Conservation (phyloP, 2,329 filamentous ascomycete species). For the Colletotrichum tabaci region DNA sequence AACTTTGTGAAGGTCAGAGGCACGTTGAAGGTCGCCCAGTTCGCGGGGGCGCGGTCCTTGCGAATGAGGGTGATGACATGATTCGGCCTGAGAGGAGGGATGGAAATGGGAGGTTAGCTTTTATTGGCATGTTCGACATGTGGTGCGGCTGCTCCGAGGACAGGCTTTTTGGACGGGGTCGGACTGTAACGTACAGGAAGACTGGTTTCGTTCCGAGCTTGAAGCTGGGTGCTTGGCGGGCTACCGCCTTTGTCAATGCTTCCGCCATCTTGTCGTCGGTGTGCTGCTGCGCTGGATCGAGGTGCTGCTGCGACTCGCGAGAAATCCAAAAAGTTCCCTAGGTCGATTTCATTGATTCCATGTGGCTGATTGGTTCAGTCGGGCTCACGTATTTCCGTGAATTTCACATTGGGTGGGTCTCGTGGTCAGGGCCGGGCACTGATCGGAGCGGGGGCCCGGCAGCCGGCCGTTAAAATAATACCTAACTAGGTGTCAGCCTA, state of each 20-base stretch:
- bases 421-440: not conserved
- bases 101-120: conserved; percentile 8
- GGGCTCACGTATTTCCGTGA: conserved; percentile 32
- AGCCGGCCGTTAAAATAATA: not conserved
- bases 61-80: conserved; percentile 85
- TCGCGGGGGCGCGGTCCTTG: conserved; percentile 79
- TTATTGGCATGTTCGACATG: not conserved
- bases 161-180: not conserved
- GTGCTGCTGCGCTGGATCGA: conserved; percentile 16
- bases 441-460: not conserved
- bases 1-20: conserved; percentile 96
- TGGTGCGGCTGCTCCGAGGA: not conserved
- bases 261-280: conserved; percentile 54
- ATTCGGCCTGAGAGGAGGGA: conserved; percentile 73
- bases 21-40: conserved; percentile 90
- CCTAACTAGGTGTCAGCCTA: not conserved
- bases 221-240: conserved; percentile 60
- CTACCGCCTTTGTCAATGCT: conserved; percentile 54
- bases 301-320: conserved; percentile 14
- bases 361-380: conserved; percentile 34
- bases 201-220: conserved; percentile 68
- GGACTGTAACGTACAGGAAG: conserved; percentile 63
- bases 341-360: conserved; percentile 1
- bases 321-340: conserved; percentile 37
- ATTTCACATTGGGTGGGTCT: not conserved